phyloP scores from a whole-genome alignment of 1,284 basidiomycete species.

The Malassezia restricta region DNA sequence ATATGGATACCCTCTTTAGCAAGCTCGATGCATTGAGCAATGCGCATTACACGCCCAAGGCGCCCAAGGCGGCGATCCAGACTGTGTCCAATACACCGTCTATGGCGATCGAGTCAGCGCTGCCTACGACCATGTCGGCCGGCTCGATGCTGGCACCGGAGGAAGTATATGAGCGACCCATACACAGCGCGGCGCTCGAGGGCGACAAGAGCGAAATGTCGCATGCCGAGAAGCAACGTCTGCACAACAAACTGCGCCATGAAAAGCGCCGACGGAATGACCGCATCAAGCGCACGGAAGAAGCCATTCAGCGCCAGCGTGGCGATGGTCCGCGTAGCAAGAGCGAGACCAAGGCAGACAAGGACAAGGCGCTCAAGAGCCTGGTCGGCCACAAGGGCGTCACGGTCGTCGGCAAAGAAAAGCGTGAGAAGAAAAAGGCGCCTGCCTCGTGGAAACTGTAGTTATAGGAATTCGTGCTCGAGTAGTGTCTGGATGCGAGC shows the following conservation, averaged over 20 bases:
- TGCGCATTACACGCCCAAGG: slow-evolving; percentile 88
- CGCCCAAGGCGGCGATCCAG: slow-evolving; percentile 77
- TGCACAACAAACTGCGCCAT: slow-evolving; percentile 50
- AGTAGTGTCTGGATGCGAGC: neutral
- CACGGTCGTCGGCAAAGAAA: slow-evolving; percentile 25
- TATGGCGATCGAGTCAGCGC: slow-evolving; percentile 74
- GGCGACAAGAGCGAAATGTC: slow-evolving; percentile 63
- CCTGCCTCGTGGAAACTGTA: slow-evolving; percentile 14
- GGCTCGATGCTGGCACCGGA: slow-evolving; percentile 82
- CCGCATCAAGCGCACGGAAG: slow-evolving; percentile 53
- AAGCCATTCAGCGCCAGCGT: slow-evolving; percentile 58
- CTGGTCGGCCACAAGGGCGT: slow-evolving; percentile 40
- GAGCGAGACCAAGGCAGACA: slow-evolving; percentile 28
- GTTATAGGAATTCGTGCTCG: neutral
- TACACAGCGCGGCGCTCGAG: slow-evolving; percentile 25
- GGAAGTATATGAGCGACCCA: slow-evolving; percentile 57
- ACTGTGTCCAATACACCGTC: slow-evolving; percentile 74
- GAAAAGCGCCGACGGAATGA: slow-evolving; percentile 61
- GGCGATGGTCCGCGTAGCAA: slow-evolving; percentile 17
- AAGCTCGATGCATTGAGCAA: slow-evolving; percentile 91
- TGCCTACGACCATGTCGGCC: slow-evolving; percentile 67
- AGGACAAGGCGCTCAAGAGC: slow-evolving; percentile 40
- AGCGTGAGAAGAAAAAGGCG: slow-evolving; percentile 1
- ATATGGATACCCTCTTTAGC: slow-evolving; percentile 74
- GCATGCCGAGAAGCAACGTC: slow-evolving; percentile 63